A percentile compares a stretch with the other conserved stretches of the same genome.
These are phyloP conservation scores for Neopestalotiopsis rosae DNA, from an alignment of 2,329 filamentous ascomycete genomes.

Conservation along the genomic window DNA sequence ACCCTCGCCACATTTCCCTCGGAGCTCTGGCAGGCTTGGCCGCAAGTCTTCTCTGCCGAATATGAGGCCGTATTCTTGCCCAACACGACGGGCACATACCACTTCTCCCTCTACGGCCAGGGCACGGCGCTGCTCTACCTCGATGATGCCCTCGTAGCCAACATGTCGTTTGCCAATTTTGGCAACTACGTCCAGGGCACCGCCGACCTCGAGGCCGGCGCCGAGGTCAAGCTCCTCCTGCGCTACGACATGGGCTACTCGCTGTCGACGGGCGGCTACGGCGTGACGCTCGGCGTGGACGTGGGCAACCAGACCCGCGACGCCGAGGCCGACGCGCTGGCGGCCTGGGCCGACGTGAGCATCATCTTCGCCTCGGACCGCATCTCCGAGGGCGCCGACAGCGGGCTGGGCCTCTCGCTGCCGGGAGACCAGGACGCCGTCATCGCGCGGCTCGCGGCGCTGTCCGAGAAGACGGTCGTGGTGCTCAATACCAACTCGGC, in stretches of 20 bases:
- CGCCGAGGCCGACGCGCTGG: constrained; percentile 23
- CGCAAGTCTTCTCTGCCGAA: constrained; percentile 25
- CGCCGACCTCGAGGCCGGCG: constrained; percentile 19
- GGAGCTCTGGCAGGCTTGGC: constrained; percentile 24
- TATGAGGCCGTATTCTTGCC: constrained; percentile 24
- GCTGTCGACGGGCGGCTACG: constrained; percentile 20
- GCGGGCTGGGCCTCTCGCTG: constrained; percentile 21
- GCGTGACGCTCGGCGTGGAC: constrained; percentile 22
- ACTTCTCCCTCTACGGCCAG: constrained; percentile 24
- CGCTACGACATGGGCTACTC: constrained; percentile 21
- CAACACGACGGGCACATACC: constrained; percentile 22
- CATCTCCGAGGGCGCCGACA: constrained; percentile 24
- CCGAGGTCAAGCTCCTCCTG: constrained; percentile 20
- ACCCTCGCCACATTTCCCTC: constrained; percentile 22
- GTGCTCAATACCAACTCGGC: constrained; percentile 21
- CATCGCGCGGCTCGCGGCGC: neutral
- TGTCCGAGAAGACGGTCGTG: constrained; percentile 14
- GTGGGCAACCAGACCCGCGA: constrained; percentile 18
- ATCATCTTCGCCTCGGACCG: constrained; percentile 26
- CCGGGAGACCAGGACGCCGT: constrained; percentile 20
- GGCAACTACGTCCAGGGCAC: constrained; percentile 25
- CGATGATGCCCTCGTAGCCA: constrained; percentile 21
- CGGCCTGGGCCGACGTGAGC: constrained; percentile 22
- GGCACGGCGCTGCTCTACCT: constrained; percentile 24
- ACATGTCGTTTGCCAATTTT: constrained; percentile 26